A percentile compares a stretch with the other conserved stretches of the same genome.
phyloP scores from a whole-genome alignment of 139 green algal species.

The Pleodorina starrii region DNA sequence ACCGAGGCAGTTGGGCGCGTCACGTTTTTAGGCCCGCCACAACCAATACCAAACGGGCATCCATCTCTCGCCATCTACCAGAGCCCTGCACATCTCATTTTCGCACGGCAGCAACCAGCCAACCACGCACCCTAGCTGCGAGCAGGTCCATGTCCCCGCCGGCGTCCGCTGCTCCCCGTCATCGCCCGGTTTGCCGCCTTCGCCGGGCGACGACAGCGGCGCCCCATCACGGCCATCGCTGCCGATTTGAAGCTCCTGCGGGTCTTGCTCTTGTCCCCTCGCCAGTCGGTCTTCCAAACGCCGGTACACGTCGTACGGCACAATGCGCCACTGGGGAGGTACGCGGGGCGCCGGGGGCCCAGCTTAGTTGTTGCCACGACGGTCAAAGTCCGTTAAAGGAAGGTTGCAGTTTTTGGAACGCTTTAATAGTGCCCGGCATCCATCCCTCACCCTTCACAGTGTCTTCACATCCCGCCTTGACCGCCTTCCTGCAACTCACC shows the following conservation, averaged over 20 bases:
- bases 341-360: too few species aligned
- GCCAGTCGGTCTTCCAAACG: slow-evolving; percentile 23
- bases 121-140: slow-evolving; percentile 60
- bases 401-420: too few species aligned
- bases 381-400: too few species aligned
- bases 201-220: neutral
- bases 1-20: neutral
- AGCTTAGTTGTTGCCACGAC: too few species aligned
- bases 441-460: too few species aligned
- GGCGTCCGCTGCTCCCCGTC: neutral
- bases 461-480: too few species aligned
- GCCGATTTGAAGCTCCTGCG: neutral
- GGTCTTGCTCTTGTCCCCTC: neutral
- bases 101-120: neutral
- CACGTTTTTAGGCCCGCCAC: neutral
- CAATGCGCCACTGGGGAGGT: slow-evolving; percentile 16
- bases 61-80: neutral
- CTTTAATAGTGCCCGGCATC: too few species aligned
- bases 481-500: too few species aligned
- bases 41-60: neutral
- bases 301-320: slow-evolving; percentile 57
- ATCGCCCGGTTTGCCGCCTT: neutral
- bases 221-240: neutral
- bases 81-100: neutral
- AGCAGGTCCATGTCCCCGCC: slow-evolving; percentile 65